These are phyloP conservation scores for Fusarium concolor DNA, from an alignment of 2,329 filamentous ascomycete species.

Conservation along the genomic window DNA sequence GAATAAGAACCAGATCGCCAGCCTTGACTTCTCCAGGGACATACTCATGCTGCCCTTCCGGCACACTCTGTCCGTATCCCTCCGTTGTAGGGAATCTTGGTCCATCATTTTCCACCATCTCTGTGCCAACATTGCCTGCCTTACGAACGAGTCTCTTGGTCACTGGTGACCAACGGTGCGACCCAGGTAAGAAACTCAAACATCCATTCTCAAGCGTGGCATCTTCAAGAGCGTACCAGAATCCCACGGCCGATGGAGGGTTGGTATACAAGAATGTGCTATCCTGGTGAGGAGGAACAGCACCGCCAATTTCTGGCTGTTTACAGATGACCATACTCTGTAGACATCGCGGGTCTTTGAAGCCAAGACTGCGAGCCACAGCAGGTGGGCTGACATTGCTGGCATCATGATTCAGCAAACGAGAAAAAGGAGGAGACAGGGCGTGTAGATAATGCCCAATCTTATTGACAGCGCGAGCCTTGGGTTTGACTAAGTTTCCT, in stretches of 20 bases:
- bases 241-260: slow-evolving; percentile 89
- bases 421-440: slow-evolving; percentile 74
- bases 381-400: slow-evolving; percentile 61
- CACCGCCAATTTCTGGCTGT: slow-evolving; percentile 93
- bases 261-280: slow-evolving; percentile 92
- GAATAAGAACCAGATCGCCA: slow-evolving; percentile 90
- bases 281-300: slow-evolving; percentile 92
- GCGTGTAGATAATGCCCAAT: slow-evolving; percentile 83
- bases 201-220: slow-evolving; percentile 89
- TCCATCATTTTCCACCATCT: slow-evolving; percentile 78
- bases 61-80: slow-evolving; percentile 60
- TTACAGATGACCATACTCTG: slow-evolving; percentile 99
- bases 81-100: slow-evolving; percentile 69
- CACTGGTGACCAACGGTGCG: slow-evolving; percentile 79
- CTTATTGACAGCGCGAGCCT: slow-evolving; percentile 88
- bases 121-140: slow-evolving; percentile 66
- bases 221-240: slow-evolving; percentile 98
- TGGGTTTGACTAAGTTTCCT: slow-evolving; percentile 79
- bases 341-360: slow-evolving; percentile 78
- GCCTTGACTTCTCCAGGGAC: slow-evolving; percentile 89
- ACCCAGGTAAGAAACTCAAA: slow-evolving; percentile 85
- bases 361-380: slow-evolving; percentile 79
- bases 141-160: slow-evolving; percentile 80
- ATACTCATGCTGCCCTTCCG: slow-evolving; percentile 63
- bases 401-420: slow-evolving; percentile 59